Base-by-base conservation (phyloP, 1,284 basidiomycete genomes). In the Boletus sp. region DNA sequence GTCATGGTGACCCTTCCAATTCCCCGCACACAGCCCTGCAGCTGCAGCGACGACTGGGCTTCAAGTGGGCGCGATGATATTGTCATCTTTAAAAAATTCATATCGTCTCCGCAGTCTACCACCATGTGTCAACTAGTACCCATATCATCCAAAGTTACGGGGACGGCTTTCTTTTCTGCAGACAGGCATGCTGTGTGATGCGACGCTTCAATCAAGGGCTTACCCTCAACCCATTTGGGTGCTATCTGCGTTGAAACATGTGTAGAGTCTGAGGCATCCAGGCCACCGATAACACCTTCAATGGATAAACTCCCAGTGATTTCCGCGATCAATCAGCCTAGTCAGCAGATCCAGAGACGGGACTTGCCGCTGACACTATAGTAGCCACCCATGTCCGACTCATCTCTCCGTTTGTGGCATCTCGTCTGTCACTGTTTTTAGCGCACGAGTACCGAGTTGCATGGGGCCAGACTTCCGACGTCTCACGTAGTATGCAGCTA, bases 1-100 rank as follows among this genome's bases (percentile, higher is more conserved):
- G 38, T 56, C 44, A 43, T 35, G 26, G 19, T 19, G 17, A 8
- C 4, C n/a, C 10, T 19, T 30, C 25, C 9, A 9, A 19, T 34
- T 47, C 53, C 52, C 34, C 34, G 6, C 30, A 44, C 23, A 26
- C 25, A n/a, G n/a, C n/a, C n/a, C n/a, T n/a, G n/a, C n/a, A n/a
- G n/a, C n/a, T n/a, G n/a, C 25, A 12, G 25, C 25, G 12, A 26
- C 25, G 10, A 26, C 25, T 26, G 25, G 25, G 9, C 25, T 26
- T n/a, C n/a, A n/a, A n/a, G n/a, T n/a, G n/a, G n/a, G n/a, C n/a
- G n/a, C n/a, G n/a, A n/a, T n/a, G n/a, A n/a, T 5, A 22, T 39
- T 13, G 9, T 27, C 25, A 26, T n/a, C n/a, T n/a, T n/a, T n/a
- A n/a, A n/a, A n/a, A n/a, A n/a, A n/a, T n/a, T n/a, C n/a, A n/a